Conservation (phyloP, 148 eudicot genomes). For the Gaultheria prostrata region DNA sequence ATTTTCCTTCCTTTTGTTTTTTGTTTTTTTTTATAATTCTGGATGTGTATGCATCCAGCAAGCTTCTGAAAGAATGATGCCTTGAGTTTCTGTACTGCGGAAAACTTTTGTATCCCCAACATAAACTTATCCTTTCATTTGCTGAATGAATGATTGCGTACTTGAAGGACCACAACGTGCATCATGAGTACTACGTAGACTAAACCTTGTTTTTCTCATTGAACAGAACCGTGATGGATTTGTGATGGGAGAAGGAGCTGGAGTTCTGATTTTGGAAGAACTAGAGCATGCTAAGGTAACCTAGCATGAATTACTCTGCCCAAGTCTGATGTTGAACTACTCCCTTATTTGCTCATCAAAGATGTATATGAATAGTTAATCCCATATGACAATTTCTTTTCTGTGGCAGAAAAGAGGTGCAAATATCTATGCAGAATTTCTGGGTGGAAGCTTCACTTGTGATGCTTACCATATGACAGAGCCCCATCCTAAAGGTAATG, state of each 20-base stretch:
- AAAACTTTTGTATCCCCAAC: neutral
- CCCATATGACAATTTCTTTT: constrained; percentile 1
- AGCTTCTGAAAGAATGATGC: neutral
- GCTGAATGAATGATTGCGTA: neutral
- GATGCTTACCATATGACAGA: constrained; percentile 99
- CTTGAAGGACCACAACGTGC: neutral
- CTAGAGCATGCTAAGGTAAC: constrained; percentile 89
- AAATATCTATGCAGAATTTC: constrained; percentile 84
- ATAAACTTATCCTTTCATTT: constrained; percentile 4
- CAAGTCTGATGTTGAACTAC: neutral
- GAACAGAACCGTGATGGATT: constrained; percentile 91
- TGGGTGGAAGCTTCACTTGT: constrained; percentile 96
- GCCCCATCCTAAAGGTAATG: constrained; percentile 94
- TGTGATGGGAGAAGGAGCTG: constrained; percentile 99
- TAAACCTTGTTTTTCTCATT: constrained; percentile 15
- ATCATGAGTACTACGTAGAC: constrained; percentile 7
- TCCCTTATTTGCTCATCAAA: neutral
- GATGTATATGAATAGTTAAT: neutral
- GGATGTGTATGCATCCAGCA: neutral
- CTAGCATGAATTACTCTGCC: neutral
- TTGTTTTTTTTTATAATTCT: neutral
- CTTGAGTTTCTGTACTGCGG: neutral
- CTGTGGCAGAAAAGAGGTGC: constrained; percentile 78
- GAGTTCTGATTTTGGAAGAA: constrained; percentile 91
- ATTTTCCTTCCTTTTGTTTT: neutral